Evolutionary conservation across 1,284 basidiomycete species (phyloP), one percentile per base, ranked within the genome.

Genomic region (Ganoderma sinense): DNA sequence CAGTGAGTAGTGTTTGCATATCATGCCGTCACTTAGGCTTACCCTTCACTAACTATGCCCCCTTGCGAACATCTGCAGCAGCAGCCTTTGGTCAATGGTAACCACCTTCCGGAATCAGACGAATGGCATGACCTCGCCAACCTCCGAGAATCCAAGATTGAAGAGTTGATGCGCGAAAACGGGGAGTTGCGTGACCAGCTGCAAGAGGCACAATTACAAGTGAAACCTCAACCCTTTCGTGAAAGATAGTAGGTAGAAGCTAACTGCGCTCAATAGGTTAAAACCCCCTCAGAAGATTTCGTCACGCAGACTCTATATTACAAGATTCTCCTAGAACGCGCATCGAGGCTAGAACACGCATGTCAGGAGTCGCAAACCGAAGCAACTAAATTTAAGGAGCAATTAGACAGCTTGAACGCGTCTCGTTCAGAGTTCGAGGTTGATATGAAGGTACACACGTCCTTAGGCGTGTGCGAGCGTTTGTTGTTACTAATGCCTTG

Each of bases 1-100:
- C 83, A 83, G 91, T 94, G 84, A 87, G 91, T 88, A 85, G 87
- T 87, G 83, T 84, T 39, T 55, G 29, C 20, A 8, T 26, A 16
- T 40, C 13, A 81, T 81, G 80, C 79, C 74, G 79, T 80, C 81
- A 69, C 82, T 81, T 82, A 75, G 83, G 83, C 67, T 60, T 76
- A 73, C 69, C 69, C 70, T 74, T 74, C 69, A 73, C 73, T 76
- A 86, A 84, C 87, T 78, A 48, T 87, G 84, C 51, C 76, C 61
- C 69, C 61, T 75, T 23, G 33, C 18, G 29, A 6, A 36, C 76
- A 88, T 85, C 80, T 77, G 31, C 53, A 56, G 16, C 53, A 56
- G 41, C 77, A 78, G 33, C 48, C 61, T 14, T 41, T 61, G n/a
- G 63, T 70, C 11, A 77, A 77, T 65, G 78, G 75, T 20, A 58